These are phyloP conservation scores for Suhomyces wounanorum DNA, from an alignment of 1,139 yeast genomes.

Conservation along the genomic window DNA sequence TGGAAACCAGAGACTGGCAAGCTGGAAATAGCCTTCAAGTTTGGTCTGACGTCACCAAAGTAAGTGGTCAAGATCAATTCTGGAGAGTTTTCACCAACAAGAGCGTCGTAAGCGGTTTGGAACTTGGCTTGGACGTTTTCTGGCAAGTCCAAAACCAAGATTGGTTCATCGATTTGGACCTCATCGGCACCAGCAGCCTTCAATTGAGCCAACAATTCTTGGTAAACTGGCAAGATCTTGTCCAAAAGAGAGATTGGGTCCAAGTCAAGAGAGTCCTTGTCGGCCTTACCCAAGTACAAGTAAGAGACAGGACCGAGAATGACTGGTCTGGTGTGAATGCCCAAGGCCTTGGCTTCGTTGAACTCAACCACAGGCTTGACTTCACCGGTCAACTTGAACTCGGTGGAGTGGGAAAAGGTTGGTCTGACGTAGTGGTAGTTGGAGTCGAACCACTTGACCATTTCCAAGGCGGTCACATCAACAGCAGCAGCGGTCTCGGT, in stretches of 20 bases:
- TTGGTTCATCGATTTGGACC: slow-evolving; percentile 98
- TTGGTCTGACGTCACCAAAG: slow-evolving; percentile 98
- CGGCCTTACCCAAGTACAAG: slow-evolving; percentile 95
- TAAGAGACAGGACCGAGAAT: slow-evolving; percentile 94
- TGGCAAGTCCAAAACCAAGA: slow-evolving; percentile 91
- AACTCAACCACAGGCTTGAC: slow-evolving; percentile 96
- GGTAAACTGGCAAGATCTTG: slow-evolving; percentile 90
- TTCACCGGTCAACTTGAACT: slow-evolving; percentile 90
- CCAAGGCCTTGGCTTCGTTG: slow-evolving; percentile 96
- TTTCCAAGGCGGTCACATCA: slow-evolving; percentile 98
- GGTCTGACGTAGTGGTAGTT: slow-evolving; percentile 99
- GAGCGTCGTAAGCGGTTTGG: slow-evolving; percentile 79
- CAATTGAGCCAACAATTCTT: slow-evolving; percentile 82
- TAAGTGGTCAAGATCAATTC: slow-evolving; percentile 84
- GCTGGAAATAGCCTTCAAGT: slow-evolving; percentile 82
- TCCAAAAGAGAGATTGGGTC: slow-evolving; percentile 88
- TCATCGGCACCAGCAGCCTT: slow-evolving; percentile 92
- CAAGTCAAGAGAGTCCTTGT: slow-evolving; percentile 93
- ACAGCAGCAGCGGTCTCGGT: slow-evolving; percentile 85
- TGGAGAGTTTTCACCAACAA: slow-evolving; percentile 69
- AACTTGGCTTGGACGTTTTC: slow-evolving; percentile 79
- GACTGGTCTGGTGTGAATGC: slow-evolving; percentile 97
- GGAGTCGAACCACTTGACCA: slow-evolving; percentile 99
- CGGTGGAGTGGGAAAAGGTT: slow-evolving; percentile 92
- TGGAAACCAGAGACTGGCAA: slow-evolving; percentile 96